Evolutionary conservation across 805 yeast genomes (phyloP), one percentile per base, ranked within the genome.

Genomic region (Candida adriatica): DNA sequence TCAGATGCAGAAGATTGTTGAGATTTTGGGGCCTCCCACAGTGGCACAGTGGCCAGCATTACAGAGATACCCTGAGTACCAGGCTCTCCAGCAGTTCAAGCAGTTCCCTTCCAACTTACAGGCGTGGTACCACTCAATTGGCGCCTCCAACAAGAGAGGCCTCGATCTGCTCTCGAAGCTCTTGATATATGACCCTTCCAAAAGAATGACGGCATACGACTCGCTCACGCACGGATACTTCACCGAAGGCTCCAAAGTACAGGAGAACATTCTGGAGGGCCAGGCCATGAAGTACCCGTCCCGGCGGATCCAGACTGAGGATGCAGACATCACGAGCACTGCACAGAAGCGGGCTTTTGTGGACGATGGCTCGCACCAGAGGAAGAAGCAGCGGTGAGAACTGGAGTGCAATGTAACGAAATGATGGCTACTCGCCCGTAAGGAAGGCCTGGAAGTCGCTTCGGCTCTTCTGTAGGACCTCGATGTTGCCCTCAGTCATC

Each of bases 1-100:
- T 52, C 99, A 92, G 60, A 69, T 90, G 52, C 81, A 83, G 48
- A 87, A 86, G 53, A 88, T 92, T 16, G 64, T 92, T 17, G 97
- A 92, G 55, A 79, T 92, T n/a, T 58, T 92, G 39, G 99, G 99
- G 0, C 75, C 94, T 0, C 99, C 99, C 0, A 73, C 72, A 4
- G 51, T 64, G 5, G 71, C 76, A n/a, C 68, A 63, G 29, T 92
- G 98, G 97, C 81, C 92, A 0, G 65, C 79, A 15, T 56, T 92
- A 23, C 64, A 68, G 25, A 76, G 75, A 41, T 88, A 86, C 50
- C 97, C 98, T 0, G 98, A 92, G 49, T 92, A 69, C 53, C 68
- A 63, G 13, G 68, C 78, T 19, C 66, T 86, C 34, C 70, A 76
- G 32, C 66, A 65, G 28, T 66, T 77, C 48, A 73, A 71, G 26